Conservation (phyloP, 805 yeast species). For the Lipomyces mesembrius region DNA sequence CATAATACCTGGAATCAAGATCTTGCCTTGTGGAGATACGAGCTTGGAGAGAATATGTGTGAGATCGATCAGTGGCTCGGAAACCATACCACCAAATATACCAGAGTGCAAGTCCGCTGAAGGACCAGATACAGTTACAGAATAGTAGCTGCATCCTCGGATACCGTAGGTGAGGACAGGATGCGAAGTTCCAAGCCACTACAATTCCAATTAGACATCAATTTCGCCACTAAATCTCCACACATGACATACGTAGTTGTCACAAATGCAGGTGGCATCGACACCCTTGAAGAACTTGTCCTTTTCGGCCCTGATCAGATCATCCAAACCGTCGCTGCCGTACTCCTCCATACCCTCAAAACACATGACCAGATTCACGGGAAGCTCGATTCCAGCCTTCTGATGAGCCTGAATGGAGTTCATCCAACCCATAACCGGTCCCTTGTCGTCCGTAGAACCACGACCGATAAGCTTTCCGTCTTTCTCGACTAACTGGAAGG, state of each 20-base stretch:
- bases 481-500: constrained; percentile 74
- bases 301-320: constrained; percentile 79
- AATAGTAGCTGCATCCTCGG: constrained; percentile 95
- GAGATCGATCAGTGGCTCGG: constrained; percentile 96
- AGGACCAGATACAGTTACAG: constrained; percentile 82
- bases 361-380: constrained; percentile 89
- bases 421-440: constrained; percentile 97
- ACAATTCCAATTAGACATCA: not conserved
- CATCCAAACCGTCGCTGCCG: constrained; percentile 91
- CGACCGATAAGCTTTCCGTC: constrained; percentile 81
- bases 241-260: constrained; percentile 61
- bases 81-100: constrained; percentile 94
- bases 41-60: constrained; percentile 74
- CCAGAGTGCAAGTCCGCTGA: constrained; percentile 98
- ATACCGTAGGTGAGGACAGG: constrained; percentile 97
- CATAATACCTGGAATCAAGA: constrained; percentile 81
- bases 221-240: not conserved
- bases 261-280: constrained; percentile 94
- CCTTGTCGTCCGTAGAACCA: constrained; percentile 97
- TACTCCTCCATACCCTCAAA: constrained; percentile 99
- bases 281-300: constrained; percentile 79
- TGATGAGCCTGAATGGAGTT: constrained; percentile 90
- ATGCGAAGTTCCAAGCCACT: constrained; percentile 93
- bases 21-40: constrained; percentile 82
- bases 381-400: constrained; percentile 81